phyloP scores from a whole-genome alignment of 2,329 filamentous ascomycete species.

The Fusarium falciforme region DNA sequence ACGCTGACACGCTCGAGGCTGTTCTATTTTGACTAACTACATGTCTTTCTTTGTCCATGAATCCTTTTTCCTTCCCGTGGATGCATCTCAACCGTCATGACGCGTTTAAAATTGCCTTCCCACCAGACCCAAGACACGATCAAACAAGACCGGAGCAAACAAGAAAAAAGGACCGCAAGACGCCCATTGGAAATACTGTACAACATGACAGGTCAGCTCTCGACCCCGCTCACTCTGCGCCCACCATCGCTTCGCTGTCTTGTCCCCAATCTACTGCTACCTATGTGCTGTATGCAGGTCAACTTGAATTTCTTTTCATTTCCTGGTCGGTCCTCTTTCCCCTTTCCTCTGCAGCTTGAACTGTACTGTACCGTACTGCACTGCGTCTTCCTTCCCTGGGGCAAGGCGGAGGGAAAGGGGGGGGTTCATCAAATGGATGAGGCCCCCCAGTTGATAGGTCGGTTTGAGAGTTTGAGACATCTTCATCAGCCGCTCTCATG shows the following conservation, averaged over 20 bases:
- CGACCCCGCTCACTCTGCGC: conserved; percentile 31
- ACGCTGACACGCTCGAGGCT: not conserved
- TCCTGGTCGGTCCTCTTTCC: conserved; percentile 11
- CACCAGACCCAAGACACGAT: conserved; percentile 11
- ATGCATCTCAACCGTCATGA: conserved; percentile 27
- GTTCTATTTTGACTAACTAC: conserved; percentile 3
- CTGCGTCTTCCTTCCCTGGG: not conserved
- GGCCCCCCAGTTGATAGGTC: not conserved
- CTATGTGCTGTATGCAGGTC: conserved; percentile 28
- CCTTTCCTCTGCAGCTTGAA: conserved; percentile 10
- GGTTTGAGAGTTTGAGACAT: conserved; percentile 1
- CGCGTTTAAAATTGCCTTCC: conserved; percentile 12
- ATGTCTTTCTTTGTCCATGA: conserved; percentile 1
- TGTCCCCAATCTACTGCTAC: conserved; percentile 9
- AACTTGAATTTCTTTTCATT: conserved; percentile 22
- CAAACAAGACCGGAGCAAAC: conserved; percentile 7
- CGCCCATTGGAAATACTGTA: conserved; percentile 28
- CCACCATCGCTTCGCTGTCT: conserved; percentile 21
- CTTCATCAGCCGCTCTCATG: conserved; percentile 25
- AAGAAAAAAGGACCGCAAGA: conserved; percentile 13
- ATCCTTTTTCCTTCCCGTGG: not conserved
- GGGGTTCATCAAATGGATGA: conserved; percentile 1
- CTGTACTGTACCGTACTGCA: not conserved
- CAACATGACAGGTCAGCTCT: conserved; percentile 37
- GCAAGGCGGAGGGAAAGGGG: not conserved